Conservation (phyloP, 2,329 filamentous ascomycete genomes). For the Diplodia corticola region DNA sequence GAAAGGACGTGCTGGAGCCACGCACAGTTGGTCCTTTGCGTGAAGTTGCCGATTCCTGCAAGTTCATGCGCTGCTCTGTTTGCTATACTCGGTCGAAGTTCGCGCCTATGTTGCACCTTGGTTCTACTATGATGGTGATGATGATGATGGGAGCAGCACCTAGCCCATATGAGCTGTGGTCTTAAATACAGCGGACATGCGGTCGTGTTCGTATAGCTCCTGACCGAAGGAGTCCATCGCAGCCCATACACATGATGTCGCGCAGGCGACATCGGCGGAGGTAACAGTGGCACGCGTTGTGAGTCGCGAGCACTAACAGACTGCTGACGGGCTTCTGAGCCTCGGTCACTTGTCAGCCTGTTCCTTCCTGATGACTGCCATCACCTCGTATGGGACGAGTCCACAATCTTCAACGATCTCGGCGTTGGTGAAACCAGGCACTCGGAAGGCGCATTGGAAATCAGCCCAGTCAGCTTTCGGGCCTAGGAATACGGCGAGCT, state of each 20-base stretch:
- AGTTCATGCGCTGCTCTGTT: not conserved
- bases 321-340: not conserved
- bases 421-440: constrained; percentile 26
- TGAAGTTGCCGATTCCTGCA: constrained; percentile 4
- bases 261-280: not conserved
- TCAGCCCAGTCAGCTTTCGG: constrained; percentile 46
- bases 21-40: not conserved
- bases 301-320: no score
- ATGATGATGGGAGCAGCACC: not conserved
- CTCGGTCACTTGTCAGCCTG: not conserved
- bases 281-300: not conserved
- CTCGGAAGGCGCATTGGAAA: constrained; percentile 32
- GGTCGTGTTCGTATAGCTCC: not conserved
- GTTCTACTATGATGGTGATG: not conserved
- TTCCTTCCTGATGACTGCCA: constrained; percentile 30
- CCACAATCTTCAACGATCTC: constrained; percentile 31
- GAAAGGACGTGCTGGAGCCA: not conserved
- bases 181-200: not conserved
- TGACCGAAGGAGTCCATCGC: not conserved
- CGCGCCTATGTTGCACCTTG: not conserved
- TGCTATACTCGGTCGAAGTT: not conserved
- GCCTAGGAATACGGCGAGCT: constrained; percentile 46
- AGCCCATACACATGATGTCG: not conserved
- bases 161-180: not conserved
- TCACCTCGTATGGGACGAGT: constrained; percentile 37